A percentile compares a stretch with the other conserved stretches of the same genome.
Conservation (phyloP, 2,329 filamentous ascomycete genomes). For the Trichoderma polysporum region DNA sequence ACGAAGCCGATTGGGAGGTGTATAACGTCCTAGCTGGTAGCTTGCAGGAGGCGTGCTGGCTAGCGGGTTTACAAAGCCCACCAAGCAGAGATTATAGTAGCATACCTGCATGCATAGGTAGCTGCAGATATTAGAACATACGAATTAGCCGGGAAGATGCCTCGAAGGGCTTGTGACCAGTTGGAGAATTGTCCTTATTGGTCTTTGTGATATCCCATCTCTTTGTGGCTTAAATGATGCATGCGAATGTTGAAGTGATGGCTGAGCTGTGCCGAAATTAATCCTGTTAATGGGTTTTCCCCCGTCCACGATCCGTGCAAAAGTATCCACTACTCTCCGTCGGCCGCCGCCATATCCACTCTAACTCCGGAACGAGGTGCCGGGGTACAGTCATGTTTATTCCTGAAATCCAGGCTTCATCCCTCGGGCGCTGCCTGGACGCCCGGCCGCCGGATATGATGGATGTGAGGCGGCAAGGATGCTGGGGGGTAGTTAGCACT, state of each 20-base stretch:
- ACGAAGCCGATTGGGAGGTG: constrained; percentile 10
- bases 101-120: neutral
- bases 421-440: neutral
- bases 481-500: neutral
- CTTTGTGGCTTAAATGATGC: neutral
- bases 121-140: neutral
- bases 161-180: neutral
- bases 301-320: neutral
- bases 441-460: neutral
- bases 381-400: neutral
- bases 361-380: neutral
- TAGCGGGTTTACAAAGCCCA: neutral
- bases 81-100: neutral
- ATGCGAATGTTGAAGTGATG: neutral
- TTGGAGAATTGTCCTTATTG: neutral
- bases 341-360: neutral
- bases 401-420: neutral
- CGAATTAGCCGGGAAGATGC: neutral
- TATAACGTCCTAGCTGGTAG: neutral
- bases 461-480: neutral
- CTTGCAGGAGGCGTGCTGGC: constrained; percentile 5
- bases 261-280: neutral
- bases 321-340: neutral
- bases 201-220: neutral
- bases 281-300: neutral